A percentile compares a stretch with the other conserved stretches of the same genome.
Evolutionary conservation across 495 filamentous ascomycete genomes (phyloP).

Genomic region (Lasiosphaeriaceae sp.): DNA sequence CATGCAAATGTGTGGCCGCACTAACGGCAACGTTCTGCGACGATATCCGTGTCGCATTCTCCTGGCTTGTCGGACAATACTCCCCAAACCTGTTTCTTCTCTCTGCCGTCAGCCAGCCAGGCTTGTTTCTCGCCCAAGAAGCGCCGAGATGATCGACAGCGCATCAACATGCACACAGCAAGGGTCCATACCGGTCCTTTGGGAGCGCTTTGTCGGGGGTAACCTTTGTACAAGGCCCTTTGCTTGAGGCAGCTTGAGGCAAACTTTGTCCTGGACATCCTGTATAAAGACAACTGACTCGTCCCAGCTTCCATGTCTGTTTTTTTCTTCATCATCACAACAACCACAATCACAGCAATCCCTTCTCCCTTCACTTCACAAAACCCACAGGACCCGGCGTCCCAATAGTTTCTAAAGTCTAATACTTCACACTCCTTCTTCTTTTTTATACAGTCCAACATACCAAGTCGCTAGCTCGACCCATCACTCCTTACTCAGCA

Average conservation of each 20-base stretch:
- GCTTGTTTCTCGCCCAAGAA: too few relatives aligned
- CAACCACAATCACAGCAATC: slow-evolving; percentile 1
- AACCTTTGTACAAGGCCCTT: too few relatives aligned
- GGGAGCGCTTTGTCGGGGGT: too few relatives aligned
- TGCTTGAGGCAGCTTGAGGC: too few relatives aligned
- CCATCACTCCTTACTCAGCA: neutral
- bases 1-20: neutral
- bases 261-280: neutral
- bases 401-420: slow-evolving; percentile 1
- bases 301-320: neutral
- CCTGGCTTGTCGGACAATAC: neutral
- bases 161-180: too few relatives aligned
- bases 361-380: slow-evolving; percentile 1
- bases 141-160: too few relatives aligned
- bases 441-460: slow-evolving; percentile 2
- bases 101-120: too few relatives aligned
- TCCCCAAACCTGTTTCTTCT: neutral
- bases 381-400: slow-evolving; percentile 10
- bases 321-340: slow-evolving; percentile 2
- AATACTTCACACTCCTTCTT: too few relatives aligned
- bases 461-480: slow-evolving; percentile 12
- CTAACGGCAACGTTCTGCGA: neutral
- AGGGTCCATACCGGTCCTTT: neutral
- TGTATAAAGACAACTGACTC: slow-evolving; percentile 9
- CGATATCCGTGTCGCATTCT: neutral